These are phyloP conservation scores for Casuarina equisetifolia DNA, from an alignment of 306 rosid species.

Conservation along the genomic window DNA sequence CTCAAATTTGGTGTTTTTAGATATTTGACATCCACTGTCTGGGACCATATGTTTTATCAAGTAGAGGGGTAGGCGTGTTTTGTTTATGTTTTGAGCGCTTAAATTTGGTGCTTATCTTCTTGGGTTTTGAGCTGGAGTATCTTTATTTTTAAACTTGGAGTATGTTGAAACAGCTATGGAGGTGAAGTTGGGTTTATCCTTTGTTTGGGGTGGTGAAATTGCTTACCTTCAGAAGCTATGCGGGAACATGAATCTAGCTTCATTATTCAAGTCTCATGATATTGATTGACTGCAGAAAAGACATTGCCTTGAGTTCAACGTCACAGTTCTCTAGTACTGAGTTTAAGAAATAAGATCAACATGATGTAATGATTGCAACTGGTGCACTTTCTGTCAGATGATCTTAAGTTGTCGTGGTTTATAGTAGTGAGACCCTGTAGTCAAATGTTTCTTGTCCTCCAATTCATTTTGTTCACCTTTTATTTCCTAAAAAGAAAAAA, in stretches of 20 bases:
- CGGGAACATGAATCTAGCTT: constrained; percentile 2
- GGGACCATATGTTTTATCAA: constrained; percentile 13
- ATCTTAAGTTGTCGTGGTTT: constrained; percentile 27
- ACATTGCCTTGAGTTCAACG: constrained; percentile 19
- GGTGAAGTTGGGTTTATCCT: background rate
- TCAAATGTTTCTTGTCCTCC: constrained; percentile 17
- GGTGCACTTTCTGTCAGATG: constrained; percentile 20
- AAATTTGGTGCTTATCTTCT: constrained; percentile 11
- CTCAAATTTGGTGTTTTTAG: constrained; percentile 18
- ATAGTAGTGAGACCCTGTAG: constrained; percentile 7
- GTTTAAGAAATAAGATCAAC: constrained; percentile 15
- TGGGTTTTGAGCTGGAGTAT: constrained; percentile 8
- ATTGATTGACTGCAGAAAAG: constrained; percentile 8
- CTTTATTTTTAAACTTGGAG: constrained; percentile 24
- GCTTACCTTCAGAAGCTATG: background rate
- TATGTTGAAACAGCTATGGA: constrained; percentile 5
- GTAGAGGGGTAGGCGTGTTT: constrained; percentile 20
- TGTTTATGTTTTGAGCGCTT: background rate
- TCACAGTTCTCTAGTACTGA: constrained; percentile 28
- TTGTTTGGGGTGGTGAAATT: background rate
- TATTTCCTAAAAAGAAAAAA: constrained; percentile 18
- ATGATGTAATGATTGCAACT: constrained; percentile 8
- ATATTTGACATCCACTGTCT: constrained; percentile 21
- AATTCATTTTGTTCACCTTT: constrained; percentile 18
- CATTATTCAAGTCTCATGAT: constrained; percentile 14